These are phyloP conservation scores for Colletotrichum zoysiae DNA, from an alignment of 2,329 filamentous ascomycete genomes.

Conservation along the genomic window DNA sequence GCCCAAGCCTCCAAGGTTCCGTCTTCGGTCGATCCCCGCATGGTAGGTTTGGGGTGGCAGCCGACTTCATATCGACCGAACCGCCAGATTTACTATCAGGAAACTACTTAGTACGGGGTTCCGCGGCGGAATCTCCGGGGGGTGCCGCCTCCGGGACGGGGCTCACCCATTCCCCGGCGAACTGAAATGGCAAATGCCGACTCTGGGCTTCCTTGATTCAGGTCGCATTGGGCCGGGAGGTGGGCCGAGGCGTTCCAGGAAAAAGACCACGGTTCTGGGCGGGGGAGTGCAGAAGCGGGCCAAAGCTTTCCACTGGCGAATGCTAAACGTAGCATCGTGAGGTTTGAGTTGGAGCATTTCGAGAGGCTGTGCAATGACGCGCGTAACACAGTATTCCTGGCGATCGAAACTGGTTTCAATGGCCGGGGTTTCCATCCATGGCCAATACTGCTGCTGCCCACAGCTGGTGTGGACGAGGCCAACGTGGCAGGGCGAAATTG, in stretches of 20 bases:
- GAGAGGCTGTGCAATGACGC: conserved; percentile 11
- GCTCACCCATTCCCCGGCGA: background rate
- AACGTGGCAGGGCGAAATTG: too few species aligned
- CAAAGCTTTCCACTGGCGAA: background rate
- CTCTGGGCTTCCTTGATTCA: conserved; percentile 5
- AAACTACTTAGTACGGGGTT: background rate
- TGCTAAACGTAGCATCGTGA: background rate
- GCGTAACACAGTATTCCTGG: background rate
- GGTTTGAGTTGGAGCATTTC: background rate
- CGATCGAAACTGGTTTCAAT: background rate
- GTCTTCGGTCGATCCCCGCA: background rate
- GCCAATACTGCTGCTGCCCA: background rate
- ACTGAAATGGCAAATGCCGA: background rate
- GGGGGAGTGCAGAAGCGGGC: background rate
- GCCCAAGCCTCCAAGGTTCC: background rate
- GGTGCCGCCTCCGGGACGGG: background rate
- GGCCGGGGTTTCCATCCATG: background rate
- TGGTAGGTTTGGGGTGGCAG: background rate
- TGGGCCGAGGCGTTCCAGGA: background rate
- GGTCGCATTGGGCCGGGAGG: background rate
- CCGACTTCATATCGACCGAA: background rate
- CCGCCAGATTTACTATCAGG: too few species aligned
- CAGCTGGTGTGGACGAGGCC: too few species aligned
- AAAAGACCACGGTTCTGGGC: background rate
- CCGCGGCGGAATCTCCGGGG: background rate